Evolutionary conservation across 2,329 filamentous ascomycete species (phyloP), one percentile per base, ranked within the genome.

Genomic region (Stagonosporopsis tanaceti): DNA sequence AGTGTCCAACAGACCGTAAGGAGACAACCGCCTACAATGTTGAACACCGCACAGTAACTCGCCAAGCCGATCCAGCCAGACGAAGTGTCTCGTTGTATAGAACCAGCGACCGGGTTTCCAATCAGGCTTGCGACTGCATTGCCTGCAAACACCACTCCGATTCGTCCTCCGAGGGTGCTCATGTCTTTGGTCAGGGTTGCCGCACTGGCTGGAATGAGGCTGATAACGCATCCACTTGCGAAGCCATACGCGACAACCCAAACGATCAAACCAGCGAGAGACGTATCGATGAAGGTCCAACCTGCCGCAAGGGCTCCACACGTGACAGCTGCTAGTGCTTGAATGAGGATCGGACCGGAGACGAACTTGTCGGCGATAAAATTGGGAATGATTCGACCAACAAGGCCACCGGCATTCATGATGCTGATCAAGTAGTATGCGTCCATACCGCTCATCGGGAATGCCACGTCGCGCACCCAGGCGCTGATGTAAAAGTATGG

Each of bases 271-370:
- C 61, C 59, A 24, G 56, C 56, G 25, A 61, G 47, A 37, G 59
- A 61, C 4, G 55, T 53, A 32, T 55, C n/a, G 14, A 62, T 58
- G 22, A 50, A 54, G 3, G 53, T 53, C 57, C 60, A 63, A 12
- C 50, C 54, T 14, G 48, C 53, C 41, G 59, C 86, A 84, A 88
- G 40, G 2, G 50, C 77, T 76, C 60, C 81, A 83, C 48, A 84
- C 71, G 65, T 72, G 34, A 81, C 67, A 4, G 78, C 79, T 8
- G 82, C 74, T 4, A 79, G 53, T 6, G 78, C 62, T 2, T 76
- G 77, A 34, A 80, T 78, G 0, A 83, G 78, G 14, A 84, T 77
- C 22, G 84, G 78, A 77, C 2, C 85, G 83, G 8, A 82, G 65
- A 50, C 17, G 25, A 60, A 72, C 11, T 74, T 77, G 69, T 87